Base-by-base conservation (phyloP, 352 stramenopile species). In the Peronosclerospora sorghi region DNA sequence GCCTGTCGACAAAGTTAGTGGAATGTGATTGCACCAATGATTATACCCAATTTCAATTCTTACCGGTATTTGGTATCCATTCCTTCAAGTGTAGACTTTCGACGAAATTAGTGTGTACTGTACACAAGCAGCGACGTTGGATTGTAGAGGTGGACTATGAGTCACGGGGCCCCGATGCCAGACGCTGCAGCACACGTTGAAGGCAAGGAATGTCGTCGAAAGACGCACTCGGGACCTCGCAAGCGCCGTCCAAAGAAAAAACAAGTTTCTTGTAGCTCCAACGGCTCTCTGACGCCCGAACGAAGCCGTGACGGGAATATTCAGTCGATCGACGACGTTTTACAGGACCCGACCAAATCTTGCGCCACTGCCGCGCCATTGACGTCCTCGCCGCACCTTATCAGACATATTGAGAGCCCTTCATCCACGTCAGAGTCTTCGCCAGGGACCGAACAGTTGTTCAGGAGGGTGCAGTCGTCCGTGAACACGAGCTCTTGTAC, bases 171-270 rank as follows among this genome's bases (percentile, higher is more conserved):
- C 20, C 14, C 43, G 8, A 48, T 51, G 37, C 10, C 38, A 14
- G 59, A 65, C 40, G 47, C 32, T 12, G 14, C 32, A 19, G 39
- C 42, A 23, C 46, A 35, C 20, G 24, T 14, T 10, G 36, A 14
- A 17, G 54, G 54, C 27, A 40, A 26, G 0, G 24, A 27, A 3
- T 51, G 44, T 32, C 47, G 28, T 2, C 48, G 46, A 18, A 78
- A 80, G 32, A 65, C 62, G 20, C 73, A 81, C 54, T 68, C 59
- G 6, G 73, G 73, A 0, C 73, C 73, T 23, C 69, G 73, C 8
- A 85, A 85, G 35, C 62, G 73, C 14, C 62, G 70, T 9, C 49
- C 76, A 6, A 86, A 85, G 56, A 84, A 85, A 54, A 78, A 79
- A 12, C 1, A 34, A 7, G 38, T 8, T 41, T 47, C 34, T n/a